Percentiles rank a stretch among this genome's conserved stretches.
Evolutionary conservation across 2,329 filamentous ascomycete species (phyloP).

Genomic region (Talaromyces sp.): DNA sequence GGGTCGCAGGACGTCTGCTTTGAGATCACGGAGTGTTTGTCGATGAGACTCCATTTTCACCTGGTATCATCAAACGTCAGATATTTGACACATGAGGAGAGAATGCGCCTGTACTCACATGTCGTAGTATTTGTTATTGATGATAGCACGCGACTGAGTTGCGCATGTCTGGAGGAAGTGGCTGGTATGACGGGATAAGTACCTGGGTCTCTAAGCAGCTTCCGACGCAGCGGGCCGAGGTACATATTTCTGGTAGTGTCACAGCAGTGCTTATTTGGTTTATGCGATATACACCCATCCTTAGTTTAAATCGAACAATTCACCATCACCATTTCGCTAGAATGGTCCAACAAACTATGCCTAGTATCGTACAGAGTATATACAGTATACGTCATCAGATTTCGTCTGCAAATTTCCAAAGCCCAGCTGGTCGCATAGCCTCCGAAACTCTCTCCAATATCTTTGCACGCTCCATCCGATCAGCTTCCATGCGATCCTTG

Average conservation of each 20-base stretch:
- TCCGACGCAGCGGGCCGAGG: conserved; percentile 11
- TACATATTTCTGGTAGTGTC: not conserved
- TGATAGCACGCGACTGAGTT: not conserved
- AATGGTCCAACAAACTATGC: not conserved
- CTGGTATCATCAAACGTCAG: not conserved
- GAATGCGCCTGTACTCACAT: not conserved
- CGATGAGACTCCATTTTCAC: conserved; percentile 32
- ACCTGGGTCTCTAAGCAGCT: not conserved
- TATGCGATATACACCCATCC: not conserved
- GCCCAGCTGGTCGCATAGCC: conserved; percentile 70
- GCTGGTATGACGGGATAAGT: conserved; percentile 7
- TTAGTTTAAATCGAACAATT: not conserved
- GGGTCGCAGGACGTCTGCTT: conserved; percentile 33
- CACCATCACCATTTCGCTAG: not conserved
- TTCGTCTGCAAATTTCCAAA: conserved; percentile 81
- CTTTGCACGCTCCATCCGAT: conserved; percentile 58
- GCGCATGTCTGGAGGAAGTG: not conserved
- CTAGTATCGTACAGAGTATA: not conserved
- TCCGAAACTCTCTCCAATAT: conserved; percentile 74
- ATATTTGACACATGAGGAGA: no score
- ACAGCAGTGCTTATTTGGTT: not conserved
- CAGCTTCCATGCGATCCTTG: conserved; percentile 62
- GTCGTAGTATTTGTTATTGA: not conserved
- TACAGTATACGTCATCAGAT: not conserved
- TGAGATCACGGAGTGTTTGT: conserved; percentile 27